Evolutionary conservation across 75 land plant species (phyloP).

Genomic region (Cryptomeria japonica): DNA sequence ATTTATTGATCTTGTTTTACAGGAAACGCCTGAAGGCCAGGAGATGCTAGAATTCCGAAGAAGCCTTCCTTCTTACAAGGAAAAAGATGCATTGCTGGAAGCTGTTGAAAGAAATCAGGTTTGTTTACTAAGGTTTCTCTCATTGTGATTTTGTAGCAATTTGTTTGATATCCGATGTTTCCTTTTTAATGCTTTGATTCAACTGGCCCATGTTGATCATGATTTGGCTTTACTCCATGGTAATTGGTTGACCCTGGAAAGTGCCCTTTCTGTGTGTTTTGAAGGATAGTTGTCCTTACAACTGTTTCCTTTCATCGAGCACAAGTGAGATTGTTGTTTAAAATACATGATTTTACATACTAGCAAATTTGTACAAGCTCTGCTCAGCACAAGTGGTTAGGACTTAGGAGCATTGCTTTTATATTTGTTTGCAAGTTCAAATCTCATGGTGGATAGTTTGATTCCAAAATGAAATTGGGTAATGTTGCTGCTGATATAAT

Average conservation of each 20-base stretch:
- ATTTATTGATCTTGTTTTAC: neutral
- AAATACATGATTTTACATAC: neutral
- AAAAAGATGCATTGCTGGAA: slow-evolving; percentile 56
- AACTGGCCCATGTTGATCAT: neutral
- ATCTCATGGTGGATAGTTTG: neutral
- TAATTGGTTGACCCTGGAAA: neutral
- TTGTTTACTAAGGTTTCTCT: neutral
- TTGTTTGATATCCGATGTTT: neutral
- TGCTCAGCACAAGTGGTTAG: neutral
- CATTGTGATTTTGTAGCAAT: neutral
- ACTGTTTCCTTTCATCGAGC: neutral
- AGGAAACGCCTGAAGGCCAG: slow-evolving; percentile 73
- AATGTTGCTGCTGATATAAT: neutral
- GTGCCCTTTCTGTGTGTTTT: neutral
- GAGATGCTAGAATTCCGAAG: slow-evolving; percentile 71
- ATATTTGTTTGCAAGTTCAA: neutral
- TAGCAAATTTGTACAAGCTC: neutral
- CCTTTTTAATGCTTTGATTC: neutral
- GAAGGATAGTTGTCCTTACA: neutral
- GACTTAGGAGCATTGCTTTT: neutral
- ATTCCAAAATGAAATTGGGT: neutral
- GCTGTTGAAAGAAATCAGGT: slow-evolving; percentile 84
- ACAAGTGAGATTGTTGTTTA: neutral
- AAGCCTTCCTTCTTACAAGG: slow-evolving; percentile 82
- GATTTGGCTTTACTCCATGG: too few species aligned